Percentiles rank a stretch among this genome's conserved stretches.
These are phyloP conservation scores for Spathaspora boniae DNA, from an alignment of 805 yeast genomes.

Conservation along the genomic window DNA sequence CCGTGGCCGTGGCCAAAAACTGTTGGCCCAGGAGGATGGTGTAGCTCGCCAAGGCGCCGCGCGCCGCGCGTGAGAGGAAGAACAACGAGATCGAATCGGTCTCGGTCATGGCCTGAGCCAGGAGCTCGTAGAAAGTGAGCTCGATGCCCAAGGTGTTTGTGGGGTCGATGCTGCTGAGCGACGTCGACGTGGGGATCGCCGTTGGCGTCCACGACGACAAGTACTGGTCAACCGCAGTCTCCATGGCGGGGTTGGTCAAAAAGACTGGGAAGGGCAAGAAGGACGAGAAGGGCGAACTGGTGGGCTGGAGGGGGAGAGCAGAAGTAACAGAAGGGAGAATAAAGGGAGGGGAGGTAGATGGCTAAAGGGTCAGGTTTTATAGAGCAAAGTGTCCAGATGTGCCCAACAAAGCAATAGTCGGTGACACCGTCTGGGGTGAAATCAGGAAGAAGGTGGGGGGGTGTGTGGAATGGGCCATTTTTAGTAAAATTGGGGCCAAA, in stretches of 20 bases:
- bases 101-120: slow-evolving; percentile 17
- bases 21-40: slow-evolving; percentile 23
- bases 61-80: slow-evolving; percentile 16
- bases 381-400: too few species aligned
- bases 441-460: too few species aligned
- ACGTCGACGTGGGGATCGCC: slow-evolving; percentile 20
- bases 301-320: too few species aligned
- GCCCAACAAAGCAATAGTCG: too few species aligned
- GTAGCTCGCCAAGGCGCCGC: slow-evolving; percentile 33
- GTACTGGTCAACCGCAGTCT: slow-evolving; percentile 1
- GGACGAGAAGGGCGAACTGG: neutral
- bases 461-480: too few species aligned
- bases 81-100: slow-evolving; percentile 15
- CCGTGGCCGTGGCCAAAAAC: slow-evolving; percentile 34
- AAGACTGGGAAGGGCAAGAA: neutral
- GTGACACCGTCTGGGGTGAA: too few species aligned
- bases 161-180: slow-evolving; percentile 21
- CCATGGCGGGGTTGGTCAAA: neutral
- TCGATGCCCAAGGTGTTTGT: slow-evolving; percentile 19
- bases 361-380: too few species aligned
- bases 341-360: too few species aligned
- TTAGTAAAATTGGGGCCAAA: too few species aligned
- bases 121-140: slow-evolving; percentile 6
- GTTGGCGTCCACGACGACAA: slow-evolving; percentile 12
- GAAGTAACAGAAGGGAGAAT: too few species aligned